phyloP scores from a whole-genome alignment of 2,329 filamentous ascomycete genomes.

The Cryphonectria parasitica region DNA sequence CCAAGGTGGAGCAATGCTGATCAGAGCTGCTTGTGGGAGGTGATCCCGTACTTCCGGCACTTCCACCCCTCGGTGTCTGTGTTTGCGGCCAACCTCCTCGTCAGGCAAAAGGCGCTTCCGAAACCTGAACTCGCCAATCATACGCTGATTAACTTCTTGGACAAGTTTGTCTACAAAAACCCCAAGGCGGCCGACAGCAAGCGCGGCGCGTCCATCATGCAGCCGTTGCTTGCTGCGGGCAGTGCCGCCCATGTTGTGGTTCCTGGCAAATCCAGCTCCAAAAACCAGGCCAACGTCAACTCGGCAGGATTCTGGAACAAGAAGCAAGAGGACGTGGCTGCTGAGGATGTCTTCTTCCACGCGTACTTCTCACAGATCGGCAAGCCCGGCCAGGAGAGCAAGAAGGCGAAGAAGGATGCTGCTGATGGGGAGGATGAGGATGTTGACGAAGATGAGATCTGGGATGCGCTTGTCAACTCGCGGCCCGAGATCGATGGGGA shows the following conservation, averaged over 20 bases:
- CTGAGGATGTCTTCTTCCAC: conserved; percentile 97
- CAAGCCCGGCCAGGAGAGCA: conserved; percentile 57
- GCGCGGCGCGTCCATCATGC: conserved; percentile 93
- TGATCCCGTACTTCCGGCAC: conserved; percentile 76
- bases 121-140: conserved; percentile 92
- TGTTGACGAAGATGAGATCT: conserved; percentile 78
- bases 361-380: conserved; percentile 85
- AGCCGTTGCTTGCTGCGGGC: conserved; percentile 69
- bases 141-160: conserved; percentile 91
- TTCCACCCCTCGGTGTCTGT: conserved; percentile 93
- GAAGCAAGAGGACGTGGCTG: conserved; percentile 83
- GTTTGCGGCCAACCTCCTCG: conserved; percentile 74
- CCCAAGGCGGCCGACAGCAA: conserved; percentile 71
- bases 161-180: conserved; percentile 98
- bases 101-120: conserved; percentile 71
- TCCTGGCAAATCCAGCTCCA: conserved; percentile 52
- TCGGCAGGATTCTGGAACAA: conserved; percentile 89
- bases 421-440: conserved; percentile 56
- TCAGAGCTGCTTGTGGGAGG: conserved; percentile 89
- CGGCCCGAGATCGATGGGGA: conserved; percentile 76
- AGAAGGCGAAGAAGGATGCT: conserved; percentile 43
- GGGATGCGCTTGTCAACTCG: conserved; percentile 85
- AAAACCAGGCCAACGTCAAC: conserved; percentile 64
- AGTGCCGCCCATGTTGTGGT: conserved; percentile 60
- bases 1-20: conserved; percentile 95